Evolutionary conservation across 768 basidiomycete genomes (phyloP).

Genomic region (Pulveroboletus frians): DNA sequence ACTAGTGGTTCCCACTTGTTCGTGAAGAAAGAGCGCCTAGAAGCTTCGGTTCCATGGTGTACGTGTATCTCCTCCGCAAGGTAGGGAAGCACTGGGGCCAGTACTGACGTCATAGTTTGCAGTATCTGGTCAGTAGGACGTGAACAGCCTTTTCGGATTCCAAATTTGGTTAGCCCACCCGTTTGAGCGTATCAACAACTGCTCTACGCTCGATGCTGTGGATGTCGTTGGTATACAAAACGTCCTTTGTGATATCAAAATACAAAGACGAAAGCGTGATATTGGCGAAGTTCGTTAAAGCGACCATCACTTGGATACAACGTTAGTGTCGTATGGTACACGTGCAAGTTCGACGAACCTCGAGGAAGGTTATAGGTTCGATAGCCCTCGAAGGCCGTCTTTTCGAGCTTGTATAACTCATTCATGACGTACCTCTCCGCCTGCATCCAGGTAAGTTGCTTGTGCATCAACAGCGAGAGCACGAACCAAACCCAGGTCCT

Average conservation of each 20-base stretch:
- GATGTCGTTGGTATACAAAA: conserved; percentile 66
- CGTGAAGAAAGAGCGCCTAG: conserved; percentile 58
- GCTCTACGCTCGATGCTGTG: conserved; percentile 52
- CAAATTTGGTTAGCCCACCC: conserved; percentile 39
- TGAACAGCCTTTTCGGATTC: background rate
- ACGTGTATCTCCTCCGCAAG: conserved; percentile 82
- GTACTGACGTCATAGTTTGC: conserved; percentile 57
- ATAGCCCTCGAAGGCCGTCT: conserved; percentile 63
- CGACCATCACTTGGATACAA: conserved; percentile 52
- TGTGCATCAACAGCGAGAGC: background rate
- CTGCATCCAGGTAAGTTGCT: conserved; percentile 37
- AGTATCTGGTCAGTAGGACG: conserved; percentile 44
- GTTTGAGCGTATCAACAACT: conserved; percentile 64
- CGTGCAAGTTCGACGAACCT: conserved; percentile 43
- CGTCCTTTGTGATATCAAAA: conserved; percentile 89
- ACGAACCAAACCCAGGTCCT: conserved; percentile 63
- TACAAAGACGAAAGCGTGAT: conserved; percentile 85
- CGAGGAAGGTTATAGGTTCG: conserved; percentile 71
- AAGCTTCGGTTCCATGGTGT: conserved; percentile 14
- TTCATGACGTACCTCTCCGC: conserved; percentile 84
- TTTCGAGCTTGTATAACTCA: conserved; percentile 71
- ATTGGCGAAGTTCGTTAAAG: conserved; percentile 74
- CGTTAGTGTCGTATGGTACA: background rate
- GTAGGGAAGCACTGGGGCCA: conserved; percentile 87
- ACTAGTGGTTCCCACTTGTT: conserved; percentile 68